Base-by-base conservation (phyloP, 1,139 yeast species). In the Candida albicans region DNA sequence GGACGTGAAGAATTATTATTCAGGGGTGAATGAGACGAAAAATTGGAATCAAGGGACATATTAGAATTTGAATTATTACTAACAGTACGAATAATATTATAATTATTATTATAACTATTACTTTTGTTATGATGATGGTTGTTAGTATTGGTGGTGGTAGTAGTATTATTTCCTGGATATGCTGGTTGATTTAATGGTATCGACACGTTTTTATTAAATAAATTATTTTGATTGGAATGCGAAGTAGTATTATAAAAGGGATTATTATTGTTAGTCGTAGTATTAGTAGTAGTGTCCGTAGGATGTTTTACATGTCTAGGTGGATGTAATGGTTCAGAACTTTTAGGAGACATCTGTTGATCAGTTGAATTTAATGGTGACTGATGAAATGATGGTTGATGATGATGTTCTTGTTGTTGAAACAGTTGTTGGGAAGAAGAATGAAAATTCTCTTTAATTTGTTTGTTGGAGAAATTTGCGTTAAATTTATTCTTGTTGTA, bases 291-390 rank as follows among this genome's bases (percentile, higher is more conserved):
- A 12, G 33, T 32, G 31, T 24, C 10, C n/a, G 10, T 33, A 33
- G 46, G 46, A 18, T 33, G 22, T 37, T 43, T 43, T 30, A 43
- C 40, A 25, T 37, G 42, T 34, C 37, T 40, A 31, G 45, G 45
- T 14, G 45, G 37, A 37, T 37, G 33, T 29, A 29, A 37, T 22
- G 35, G 26, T 12, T 31, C 29, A 33, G 39, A 33, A 36, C 35
- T 39, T 33, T 26, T 31, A 31, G 22, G 36, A 33, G 26, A 24
- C 35, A 28, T 33, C 25, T 41, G 25, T 12, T 13, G 31, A 33
- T 18, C 5, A 18, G 22, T 18, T 18, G 22, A 18, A 18, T 18
- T 18, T 14, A 35, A 12, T 12, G 31, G 13, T 18, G 31, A 11
- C 18, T 12, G 14, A 26, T 4, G 37, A n/a, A n/a, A n/a, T n/a